Evolutionary conservation across 257 asterid genomes (phyloP).

Genomic region (Dorcoceras hygrometricum): DNA sequence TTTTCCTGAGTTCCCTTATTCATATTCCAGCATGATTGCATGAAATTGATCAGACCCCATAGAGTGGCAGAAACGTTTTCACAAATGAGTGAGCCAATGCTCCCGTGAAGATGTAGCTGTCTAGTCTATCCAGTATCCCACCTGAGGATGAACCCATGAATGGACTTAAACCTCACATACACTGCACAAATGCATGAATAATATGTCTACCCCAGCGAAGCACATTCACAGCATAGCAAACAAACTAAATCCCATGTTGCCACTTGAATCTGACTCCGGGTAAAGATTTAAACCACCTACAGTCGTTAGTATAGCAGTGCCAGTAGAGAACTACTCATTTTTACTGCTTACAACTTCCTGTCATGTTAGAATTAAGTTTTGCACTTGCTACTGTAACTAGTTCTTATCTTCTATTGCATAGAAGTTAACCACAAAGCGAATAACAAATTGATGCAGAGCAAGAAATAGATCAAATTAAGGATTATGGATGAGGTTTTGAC

Average conservation of each 20-base stretch:
- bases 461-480: slow-evolving; percentile 7
- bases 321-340: neutral
- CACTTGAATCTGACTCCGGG: neutral
- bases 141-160: slow-evolving; percentile 39
- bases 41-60: slow-evolving; percentile 54
- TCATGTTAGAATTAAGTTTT: no score
- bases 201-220: neutral
- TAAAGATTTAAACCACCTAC: neutral
- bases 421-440: neutral
- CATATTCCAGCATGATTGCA: slow-evolving; percentile 1
- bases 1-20: neutral
- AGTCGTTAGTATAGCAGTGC: neutral
- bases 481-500: neutral
- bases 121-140: slow-evolving; percentile 87
- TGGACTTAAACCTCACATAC: neutral
- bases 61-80: slow-evolving; percentile 65
- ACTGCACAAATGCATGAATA: neutral
- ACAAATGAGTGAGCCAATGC: slow-evolving; percentile 90
- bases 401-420: no score
- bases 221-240: neutral
- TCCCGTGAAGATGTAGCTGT: slow-evolving; percentile 93
- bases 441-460: slow-evolving; percentile 5
- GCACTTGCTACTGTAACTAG: no score
- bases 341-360: no score
- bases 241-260: neutral